Evolutionary conservation across 2,329 filamentous ascomycete genomes (phyloP).

Genomic region (Nemania sp.): DNA sequence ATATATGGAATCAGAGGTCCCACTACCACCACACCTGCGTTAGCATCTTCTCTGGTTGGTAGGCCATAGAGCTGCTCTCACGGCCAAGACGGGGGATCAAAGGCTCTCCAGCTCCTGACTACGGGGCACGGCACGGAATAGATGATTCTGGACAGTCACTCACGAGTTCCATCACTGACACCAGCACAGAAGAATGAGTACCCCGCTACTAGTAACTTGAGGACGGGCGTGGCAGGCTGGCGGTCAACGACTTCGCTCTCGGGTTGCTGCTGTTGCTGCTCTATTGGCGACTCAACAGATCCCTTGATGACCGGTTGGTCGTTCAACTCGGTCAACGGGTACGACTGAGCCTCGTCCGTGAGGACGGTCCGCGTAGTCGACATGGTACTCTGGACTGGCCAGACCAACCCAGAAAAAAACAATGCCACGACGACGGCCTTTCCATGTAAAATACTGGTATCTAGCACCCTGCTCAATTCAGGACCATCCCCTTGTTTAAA

Average conservation of each 20-base stretch:
- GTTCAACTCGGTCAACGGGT: constrained; percentile 33
- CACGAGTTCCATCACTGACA: constrained; percentile 63
- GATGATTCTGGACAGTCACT: background rate
- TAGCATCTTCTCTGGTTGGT: background rate
- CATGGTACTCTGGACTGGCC: too few relatives aligned
- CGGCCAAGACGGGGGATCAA: background rate
- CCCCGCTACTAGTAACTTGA: constrained; percentile 59
- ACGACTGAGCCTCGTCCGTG: constrained; percentile 26
- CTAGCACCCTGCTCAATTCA: background rate
- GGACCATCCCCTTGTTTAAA: constrained; percentile 5
- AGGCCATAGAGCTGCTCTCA: background rate
- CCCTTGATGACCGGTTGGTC: constrained; percentile 20
- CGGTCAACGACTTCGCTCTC: constrained; percentile 26
- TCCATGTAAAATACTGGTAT: too few relatives aligned
- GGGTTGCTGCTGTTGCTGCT: constrained; percentile 20
- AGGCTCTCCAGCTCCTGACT: background rate
- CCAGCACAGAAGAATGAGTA: constrained; percentile 70
- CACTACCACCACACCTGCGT: constrained; percentile 37
- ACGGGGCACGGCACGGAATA: background rate
- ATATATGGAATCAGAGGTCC: constrained; percentile 68
- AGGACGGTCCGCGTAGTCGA: constrained; percentile 30
- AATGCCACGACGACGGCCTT: too few relatives aligned
- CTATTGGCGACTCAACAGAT: constrained; percentile 27
- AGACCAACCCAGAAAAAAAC: too few relatives aligned
- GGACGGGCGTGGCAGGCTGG: constrained; percentile 34